Evolutionary conservation across 148 eudicot genomes (phyloP), one percentile per base, ranked within the genome.

Genomic region (Polygonum aviculare): DNA sequence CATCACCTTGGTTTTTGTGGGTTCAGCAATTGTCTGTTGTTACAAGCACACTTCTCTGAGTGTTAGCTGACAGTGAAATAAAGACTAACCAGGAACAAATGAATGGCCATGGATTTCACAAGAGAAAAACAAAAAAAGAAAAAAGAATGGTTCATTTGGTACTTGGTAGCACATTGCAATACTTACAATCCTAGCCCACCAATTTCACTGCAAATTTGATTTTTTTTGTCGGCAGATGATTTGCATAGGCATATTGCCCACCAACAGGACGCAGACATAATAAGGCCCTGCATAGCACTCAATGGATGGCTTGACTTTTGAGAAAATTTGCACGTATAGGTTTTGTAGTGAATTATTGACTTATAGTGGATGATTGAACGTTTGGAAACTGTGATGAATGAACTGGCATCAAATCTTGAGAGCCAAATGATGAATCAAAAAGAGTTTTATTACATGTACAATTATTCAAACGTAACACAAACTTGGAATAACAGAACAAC

Each of bases 391-490:
- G 19, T 57, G 63, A 57, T 19, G 33, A 57, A 19, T 57, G 63
- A 57, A 21, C 63, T 1, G 7, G 59, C 19, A 15, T 2, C 59
- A 52, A 52, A 52, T 52, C 21, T 16, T 52, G n/a, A 52, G 59
- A 52, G 4, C 59, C 31, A 51, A 51, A 51, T 16, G 6, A 18
- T 51, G 55, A 18, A 51, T 51, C 63, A 57, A 31, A 57, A 57
- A 57, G 12, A 63, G 11, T 26, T 63, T 63, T 63, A 63, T 33
- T 63, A 63, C 69, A 67, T 67, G 45, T 67, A 67, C 72, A 67
- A 67, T 36, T 6, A 67, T 33, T 41, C 44, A 67, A 67, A 67
- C 1, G 41, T 38, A 10, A 67, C 44, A 67, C 18, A 67, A 67
- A 36, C 72, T 36, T 35, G 72, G 2, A 60, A 60, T 11, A 51